These are phyloP conservation scores for Microcos paniculata DNA, from an alignment of 345 rosid genomes.

Conservation along the genomic window DNA sequence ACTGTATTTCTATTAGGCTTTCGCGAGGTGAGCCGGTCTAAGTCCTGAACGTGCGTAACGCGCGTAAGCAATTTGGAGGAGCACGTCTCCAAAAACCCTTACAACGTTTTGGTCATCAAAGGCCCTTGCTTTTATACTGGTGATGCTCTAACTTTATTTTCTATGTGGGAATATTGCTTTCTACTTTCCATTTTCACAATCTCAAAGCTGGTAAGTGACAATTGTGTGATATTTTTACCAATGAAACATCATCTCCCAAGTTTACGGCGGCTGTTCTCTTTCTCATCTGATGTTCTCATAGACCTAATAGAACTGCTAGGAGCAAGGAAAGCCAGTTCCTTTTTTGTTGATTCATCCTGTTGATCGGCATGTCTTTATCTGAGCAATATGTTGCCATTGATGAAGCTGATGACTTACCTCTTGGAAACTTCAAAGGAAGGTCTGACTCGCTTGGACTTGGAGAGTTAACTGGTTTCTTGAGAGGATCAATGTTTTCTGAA, in stretches of 20 bases:
- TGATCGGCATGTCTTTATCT: slow-evolving; percentile 75
- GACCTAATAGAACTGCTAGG: slow-evolving; percentile 44
- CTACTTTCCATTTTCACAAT: too few relatives aligned
- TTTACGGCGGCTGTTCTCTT: slow-evolving; percentile 62
- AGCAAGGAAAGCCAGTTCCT: slow-evolving; percentile 38
- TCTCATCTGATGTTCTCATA: slow-evolving; percentile 58
- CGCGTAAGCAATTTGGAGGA: too few relatives aligned
- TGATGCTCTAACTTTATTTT: too few relatives aligned
- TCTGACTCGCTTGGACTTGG: slow-evolving; percentile 36
- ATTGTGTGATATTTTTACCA: not conserved
- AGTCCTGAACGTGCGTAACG: too few relatives aligned
- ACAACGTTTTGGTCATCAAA: too few relatives aligned
- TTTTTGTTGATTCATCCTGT: slow-evolving; percentile 36
- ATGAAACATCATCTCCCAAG: not conserved
- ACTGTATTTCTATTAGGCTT: too few relatives aligned
- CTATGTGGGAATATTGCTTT: too few relatives aligned
- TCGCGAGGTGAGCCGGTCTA: too few relatives aligned
- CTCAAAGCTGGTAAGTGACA: not conserved
- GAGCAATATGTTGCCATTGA: slow-evolving; percentile 55
- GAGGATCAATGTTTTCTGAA: slow-evolving; percentile 29
- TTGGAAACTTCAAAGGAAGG: slow-evolving; percentile 63
- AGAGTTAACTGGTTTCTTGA: slow-evolving; percentile 32
- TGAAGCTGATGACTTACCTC: slow-evolving; percentile 68
- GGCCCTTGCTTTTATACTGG: too few relatives aligned
- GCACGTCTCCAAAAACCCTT: too few relatives aligned